Evolutionary conservation across 805 yeast species (phyloP).

Genomic region (Ogataea henricii): DNA sequence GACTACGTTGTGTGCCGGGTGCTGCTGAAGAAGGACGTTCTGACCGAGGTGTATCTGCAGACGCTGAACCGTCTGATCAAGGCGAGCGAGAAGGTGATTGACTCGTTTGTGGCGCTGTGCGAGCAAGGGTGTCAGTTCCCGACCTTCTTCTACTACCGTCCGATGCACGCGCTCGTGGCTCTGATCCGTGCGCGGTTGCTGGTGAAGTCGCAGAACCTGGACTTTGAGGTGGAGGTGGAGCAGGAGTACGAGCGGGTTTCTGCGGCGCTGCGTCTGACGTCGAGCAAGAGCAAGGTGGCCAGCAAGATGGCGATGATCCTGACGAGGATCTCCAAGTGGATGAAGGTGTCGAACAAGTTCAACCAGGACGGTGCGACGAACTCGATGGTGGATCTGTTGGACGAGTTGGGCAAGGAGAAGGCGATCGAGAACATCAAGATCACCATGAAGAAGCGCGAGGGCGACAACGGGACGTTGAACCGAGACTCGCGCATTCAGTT

Average conservation of each 20-base stretch:
- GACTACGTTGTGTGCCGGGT: slow-evolving; percentile 52
- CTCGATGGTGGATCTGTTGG: slow-evolving; percentile 53
- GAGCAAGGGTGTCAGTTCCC: slow-evolving; percentile 45
- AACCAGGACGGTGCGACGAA: slow-evolving; percentile 53
- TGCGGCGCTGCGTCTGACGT: slow-evolving; percentile 24
- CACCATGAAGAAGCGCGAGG: slow-evolving; percentile 26
- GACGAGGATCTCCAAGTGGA: slow-evolving; percentile 40
- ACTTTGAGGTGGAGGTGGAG: slow-evolving; percentile 36
- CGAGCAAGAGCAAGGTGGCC: slow-evolving; percentile 35
- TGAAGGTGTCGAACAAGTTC: slow-evolving; percentile 39
- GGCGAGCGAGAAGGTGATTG: slow-evolving; percentile 48
- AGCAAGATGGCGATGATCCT: slow-evolving; percentile 37
- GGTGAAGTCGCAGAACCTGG: slow-evolving; percentile 44
- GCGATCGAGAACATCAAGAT: slow-evolving; percentile 39
- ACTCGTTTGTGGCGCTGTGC: slow-evolving; percentile 44
- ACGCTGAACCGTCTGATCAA: slow-evolving; percentile 44
- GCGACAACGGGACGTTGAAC: slow-evolving; percentile 31
- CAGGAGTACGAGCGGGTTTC: slow-evolving; percentile 33
- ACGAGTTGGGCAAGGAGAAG: slow-evolving; percentile 55
- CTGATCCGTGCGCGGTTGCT: slow-evolving; percentile 48
- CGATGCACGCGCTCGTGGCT: slow-evolving; percentile 53
- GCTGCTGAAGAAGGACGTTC: slow-evolving; percentile 31
- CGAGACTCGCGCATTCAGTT: slow-evolving; percentile 33
- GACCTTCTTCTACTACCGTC: slow-evolving; percentile 54
- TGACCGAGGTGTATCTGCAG: slow-evolving; percentile 38